Percentiles rank a stretch among this genome's conserved stretches.
Conservation (phyloP, 140 eudicot genomes). For the Cichorium intybus region DNA sequence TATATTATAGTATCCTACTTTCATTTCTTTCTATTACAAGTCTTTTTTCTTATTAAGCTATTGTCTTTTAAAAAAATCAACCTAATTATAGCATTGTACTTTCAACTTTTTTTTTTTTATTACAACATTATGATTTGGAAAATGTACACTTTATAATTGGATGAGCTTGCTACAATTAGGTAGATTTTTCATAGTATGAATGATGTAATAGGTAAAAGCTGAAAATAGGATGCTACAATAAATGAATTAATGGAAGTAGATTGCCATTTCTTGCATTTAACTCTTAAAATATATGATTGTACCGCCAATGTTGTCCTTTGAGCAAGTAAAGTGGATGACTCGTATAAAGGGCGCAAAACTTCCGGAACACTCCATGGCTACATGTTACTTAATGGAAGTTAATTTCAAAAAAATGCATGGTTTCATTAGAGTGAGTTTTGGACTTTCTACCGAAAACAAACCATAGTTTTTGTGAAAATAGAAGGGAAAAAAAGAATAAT, state of each 20-base stretch:
- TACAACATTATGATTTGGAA: too few relatives aligned
- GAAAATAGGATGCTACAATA: too few relatives aligned
- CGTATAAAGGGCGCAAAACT: slow-evolving; percentile 70
- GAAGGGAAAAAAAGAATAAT: neutral
- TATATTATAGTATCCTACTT: too few relatives aligned
- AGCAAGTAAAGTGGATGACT: slow-evolving; percentile 67
- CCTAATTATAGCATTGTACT: too few relatives aligned
- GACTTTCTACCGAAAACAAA: neutral
- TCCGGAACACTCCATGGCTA: slow-evolving; percentile 88
- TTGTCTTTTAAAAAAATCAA: too few relatives aligned
- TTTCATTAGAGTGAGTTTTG: neutral
- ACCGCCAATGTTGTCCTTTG: slow-evolving; percentile 78
- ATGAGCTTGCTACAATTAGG: too few relatives aligned
- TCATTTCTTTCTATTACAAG: neutral
- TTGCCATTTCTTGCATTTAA: neutral
- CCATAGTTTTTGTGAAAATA: slow-evolving; percentile 2
- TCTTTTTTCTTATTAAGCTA: too few relatives aligned
- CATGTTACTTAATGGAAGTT: neutral
- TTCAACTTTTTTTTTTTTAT: too few relatives aligned
- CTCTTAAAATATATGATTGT: neutral
- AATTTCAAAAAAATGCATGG: neutral
- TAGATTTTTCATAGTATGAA: too few relatives aligned
- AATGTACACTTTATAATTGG: too few relatives aligned
- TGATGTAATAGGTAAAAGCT: neutral
- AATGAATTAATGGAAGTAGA: too few relatives aligned